Base-by-base conservation (phyloP, 2,329 filamentous ascomycete genomes). In the Talaromyces islandicus region DNA sequence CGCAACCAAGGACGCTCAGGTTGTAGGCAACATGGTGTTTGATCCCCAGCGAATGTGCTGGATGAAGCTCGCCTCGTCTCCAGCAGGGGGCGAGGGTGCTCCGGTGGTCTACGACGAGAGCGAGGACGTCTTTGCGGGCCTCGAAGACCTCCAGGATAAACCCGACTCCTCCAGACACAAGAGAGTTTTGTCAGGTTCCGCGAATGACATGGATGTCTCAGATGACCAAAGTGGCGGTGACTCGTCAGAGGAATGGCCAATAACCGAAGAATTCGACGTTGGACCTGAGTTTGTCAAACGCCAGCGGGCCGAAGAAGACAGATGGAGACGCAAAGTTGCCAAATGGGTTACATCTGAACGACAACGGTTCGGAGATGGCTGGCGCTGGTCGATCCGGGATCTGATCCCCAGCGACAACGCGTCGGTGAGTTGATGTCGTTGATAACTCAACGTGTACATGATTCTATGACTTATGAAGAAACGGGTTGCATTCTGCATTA, bases 1-100 rank as follows among this genome's bases (percentile, higher is more conserved):
- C 58, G 83, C 87, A 4, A 87, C 88, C 63, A 90, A 93, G 69
- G 92, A 91, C 63, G 89, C 96, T 14, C 92, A 97, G 75, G 89
- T 97, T 38, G 92, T 97, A 60, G 90, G 92, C n/a, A 91, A 92
- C 66, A 99, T 99, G 94, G 89, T 97, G 10, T 99, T 97, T 72
- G 94, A 99, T 71, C 94, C 94, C 3, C 88, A 91, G 64, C 91
- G 91, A 67, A 97, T 99, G 93, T 95, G 92, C 73, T 99, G 94
- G 94, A 83, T 97, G 60, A 97, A 96, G 74, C 80, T 94, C 62
- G 80, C 63, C 80, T 82, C 70, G 32, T 66, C 70, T 10, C 68
- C 68, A 11, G 64, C 63, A 32, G 64, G 71, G 38, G 48, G 48
- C 35, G 14, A 38, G 17, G 35, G 35, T n/a, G 5, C 6, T 17